Conservation (phyloP, 129 eudicot genomes). For the Smallanthus sonchifolius region DNA sequence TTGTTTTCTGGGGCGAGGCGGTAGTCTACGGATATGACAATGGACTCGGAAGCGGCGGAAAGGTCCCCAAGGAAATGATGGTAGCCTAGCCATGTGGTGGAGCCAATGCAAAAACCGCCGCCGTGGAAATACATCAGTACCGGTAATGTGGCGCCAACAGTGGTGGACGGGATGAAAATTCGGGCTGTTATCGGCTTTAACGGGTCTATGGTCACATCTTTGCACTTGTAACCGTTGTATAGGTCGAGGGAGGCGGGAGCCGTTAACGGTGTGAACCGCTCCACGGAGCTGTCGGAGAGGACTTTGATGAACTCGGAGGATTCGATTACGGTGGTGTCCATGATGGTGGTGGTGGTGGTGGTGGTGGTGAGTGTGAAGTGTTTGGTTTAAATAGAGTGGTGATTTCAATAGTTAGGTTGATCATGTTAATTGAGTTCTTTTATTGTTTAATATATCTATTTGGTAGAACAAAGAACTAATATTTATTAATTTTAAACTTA, state of each 20-base stretch:
- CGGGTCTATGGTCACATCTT: constrained; percentile 63
- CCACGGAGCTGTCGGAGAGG: constrained; percentile 59
- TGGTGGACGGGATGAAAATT: constrained; percentile 45
- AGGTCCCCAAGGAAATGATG: constrained; percentile 69
- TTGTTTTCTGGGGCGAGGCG: constrained; percentile 79
- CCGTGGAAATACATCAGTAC: constrained; percentile 73
- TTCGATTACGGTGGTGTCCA: constrained; percentile 22
- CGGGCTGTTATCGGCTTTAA: constrained; percentile 58
- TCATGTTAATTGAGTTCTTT: constrained; percentile 26
- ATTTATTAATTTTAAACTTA: neutral
- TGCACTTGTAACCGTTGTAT: constrained; percentile 48
- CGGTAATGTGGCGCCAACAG: constrained; percentile 30
- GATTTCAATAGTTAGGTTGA: constrained; percentile 25
- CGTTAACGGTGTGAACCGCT: constrained; percentile 46
- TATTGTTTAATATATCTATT: neutral
- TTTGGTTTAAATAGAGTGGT: constrained; percentile 24
- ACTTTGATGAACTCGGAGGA: constrained; percentile 63
- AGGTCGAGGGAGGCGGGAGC: constrained; percentile 39
- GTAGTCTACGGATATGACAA: constrained; percentile 73
- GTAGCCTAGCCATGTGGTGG: constrained; percentile 77
- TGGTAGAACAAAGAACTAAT: neutral
- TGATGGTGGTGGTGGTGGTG: too few species aligned
- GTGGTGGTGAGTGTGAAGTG: constrained; percentile 13
- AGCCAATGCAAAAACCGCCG: constrained; percentile 84
- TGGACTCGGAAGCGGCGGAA: constrained; percentile 38